A percentile compares a stretch with the other conserved stretches of the same genome.
Evolutionary conservation across 202 grass and related monocot genomes (phyloP).

Genomic region (Schoenoplectus tabernaemontani): DNA sequence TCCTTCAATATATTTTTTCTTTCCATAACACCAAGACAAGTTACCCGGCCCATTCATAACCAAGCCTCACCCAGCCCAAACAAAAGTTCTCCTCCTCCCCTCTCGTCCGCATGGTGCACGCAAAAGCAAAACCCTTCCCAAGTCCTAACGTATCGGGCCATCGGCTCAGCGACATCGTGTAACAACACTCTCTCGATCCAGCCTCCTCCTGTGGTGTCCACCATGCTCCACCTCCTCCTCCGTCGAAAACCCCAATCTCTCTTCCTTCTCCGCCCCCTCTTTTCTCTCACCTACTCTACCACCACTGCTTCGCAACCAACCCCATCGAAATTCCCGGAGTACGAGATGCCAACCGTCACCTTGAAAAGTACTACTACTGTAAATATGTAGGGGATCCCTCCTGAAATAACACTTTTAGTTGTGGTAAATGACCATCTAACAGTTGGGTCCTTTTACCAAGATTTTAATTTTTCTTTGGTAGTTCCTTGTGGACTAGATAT

Average conservation of each 20-base stretch:
- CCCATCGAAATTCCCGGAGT: constrained; percentile 52
- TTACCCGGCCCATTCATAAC: neutral
- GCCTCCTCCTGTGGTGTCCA: neutral
- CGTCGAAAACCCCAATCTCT: constrained; percentile 5
- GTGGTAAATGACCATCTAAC: neutral
- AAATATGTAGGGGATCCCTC: neutral
- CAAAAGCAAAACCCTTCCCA: too few species aligned
- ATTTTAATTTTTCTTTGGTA: neutral
- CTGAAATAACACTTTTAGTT: neutral
- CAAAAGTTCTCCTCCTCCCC: neutral
- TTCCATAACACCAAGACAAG: neutral
- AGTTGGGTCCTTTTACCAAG: neutral
- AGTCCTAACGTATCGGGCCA: too few species aligned
- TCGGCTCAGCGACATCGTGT: too few species aligned
- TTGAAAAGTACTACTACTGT: neutral
- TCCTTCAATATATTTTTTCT: neutral
- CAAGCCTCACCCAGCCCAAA: neutral
- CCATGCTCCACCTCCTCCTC: constrained; percentile 21
- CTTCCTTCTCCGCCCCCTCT: neutral
- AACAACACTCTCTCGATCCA: too few species aligned
- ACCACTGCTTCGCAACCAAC: constrained; percentile 2
- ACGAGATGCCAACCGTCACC: constrained; percentile 87
- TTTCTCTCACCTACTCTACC: constrained; percentile 14
- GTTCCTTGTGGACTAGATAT: neutral
- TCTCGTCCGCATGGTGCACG: too few species aligned